Base-by-base conservation (phyloP, 2,329 filamentous ascomycete species). In the Lasiodiplodia theobromae region DNA sequence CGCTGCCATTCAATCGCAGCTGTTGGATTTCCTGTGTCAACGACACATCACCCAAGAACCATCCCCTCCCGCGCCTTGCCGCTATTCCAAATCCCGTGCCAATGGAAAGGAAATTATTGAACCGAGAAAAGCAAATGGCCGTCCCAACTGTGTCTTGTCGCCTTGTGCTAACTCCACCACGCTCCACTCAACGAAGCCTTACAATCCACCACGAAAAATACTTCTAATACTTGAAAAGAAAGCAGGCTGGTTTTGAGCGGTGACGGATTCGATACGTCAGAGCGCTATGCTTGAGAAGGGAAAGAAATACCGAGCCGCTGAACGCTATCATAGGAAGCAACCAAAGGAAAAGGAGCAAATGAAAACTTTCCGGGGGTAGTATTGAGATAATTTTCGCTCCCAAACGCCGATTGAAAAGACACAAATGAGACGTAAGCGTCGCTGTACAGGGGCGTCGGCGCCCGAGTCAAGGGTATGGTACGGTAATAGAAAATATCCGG, bases 391-490 rank as follows among this genome's bases (percentile, higher is more conserved):
- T 68, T 68, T 62, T 63, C 66, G 66, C 66, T 31, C 56, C 56
- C 44, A 34, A 47, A 68, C 49, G 56, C 66, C 56, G 57, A 28
- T 49, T 54, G 44, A 25, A 40, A 67, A 49, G 37, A 58, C 65
- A 67, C 66, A 68, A 68, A 68, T 37, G 66, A 68, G 57, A 68
- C 66, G 57, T 63, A 31, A 56, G 57, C 66, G 66, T 68, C 66
- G 66, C 66, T 68, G 66, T 63, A 68, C 56, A 68, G 49, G 57
- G 52, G 65, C 53, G 44, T 47, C 28, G 37, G 44, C 11, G 66
- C 66, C 51, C 66, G 37, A n/a, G 57, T 66, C 23, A 68, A 53
- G 66, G 66, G 66, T 68, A 68, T 68, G 58, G 52, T 64, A 51
- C 65, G 52, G 21, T 67, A 47, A 40, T 21, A 47, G 58, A 49